A percentile compares a stretch with the other conserved stretches of the same genome.
Evolutionary conservation across 495 filamentous ascomycete genomes (phyloP).

Genomic region (Penicillium bovifimosum): DNA sequence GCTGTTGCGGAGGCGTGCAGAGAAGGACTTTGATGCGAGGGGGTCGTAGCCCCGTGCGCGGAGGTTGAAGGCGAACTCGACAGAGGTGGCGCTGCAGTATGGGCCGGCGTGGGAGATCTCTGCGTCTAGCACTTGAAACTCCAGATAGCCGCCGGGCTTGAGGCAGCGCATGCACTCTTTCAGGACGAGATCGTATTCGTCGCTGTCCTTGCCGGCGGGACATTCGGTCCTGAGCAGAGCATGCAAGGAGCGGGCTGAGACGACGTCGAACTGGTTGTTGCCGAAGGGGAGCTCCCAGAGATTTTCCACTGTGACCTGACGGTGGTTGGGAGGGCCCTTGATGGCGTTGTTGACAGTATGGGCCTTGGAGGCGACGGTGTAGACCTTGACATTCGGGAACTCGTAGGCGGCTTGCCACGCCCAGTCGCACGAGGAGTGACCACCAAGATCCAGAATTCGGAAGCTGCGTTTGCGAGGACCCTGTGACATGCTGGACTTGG

Average conservation of each 20-base stretch:
- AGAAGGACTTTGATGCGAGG: conserved; percentile 68
- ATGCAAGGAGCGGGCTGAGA: conserved; percentile 86
- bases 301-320: conserved; percentile 64
- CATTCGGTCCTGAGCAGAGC: conserved; percentile 65
- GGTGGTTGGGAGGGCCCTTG: conserved; percentile 81
- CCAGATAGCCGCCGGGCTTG: conserved; percentile 87
- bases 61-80: conserved; percentile 85
- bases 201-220: conserved; percentile 47
- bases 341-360: conserved; percentile 64
- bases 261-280: conserved; percentile 82
- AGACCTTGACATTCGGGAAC: conserved; percentile 77
- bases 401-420: conserved; percentile 86
- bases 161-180: conserved; percentile 82
- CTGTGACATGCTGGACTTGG: not conserved
- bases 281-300: conserved; percentile 82
- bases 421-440: conserved; percentile 84
- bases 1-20: conserved; percentile 63
- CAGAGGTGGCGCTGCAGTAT: conserved; percentile 67
- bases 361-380: conserved; percentile 72
- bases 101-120: conserved; percentile 81
- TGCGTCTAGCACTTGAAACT: conserved; percentile 83
- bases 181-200: conserved; percentile 86
- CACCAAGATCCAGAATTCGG: conserved; percentile 83
- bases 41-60: conserved; percentile 86
- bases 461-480: conserved; percentile 18